phyloP scores from a whole-genome alignment of 225 moss, liverwort and hornwort genomes.

The Sphagnum contortum region DNA sequence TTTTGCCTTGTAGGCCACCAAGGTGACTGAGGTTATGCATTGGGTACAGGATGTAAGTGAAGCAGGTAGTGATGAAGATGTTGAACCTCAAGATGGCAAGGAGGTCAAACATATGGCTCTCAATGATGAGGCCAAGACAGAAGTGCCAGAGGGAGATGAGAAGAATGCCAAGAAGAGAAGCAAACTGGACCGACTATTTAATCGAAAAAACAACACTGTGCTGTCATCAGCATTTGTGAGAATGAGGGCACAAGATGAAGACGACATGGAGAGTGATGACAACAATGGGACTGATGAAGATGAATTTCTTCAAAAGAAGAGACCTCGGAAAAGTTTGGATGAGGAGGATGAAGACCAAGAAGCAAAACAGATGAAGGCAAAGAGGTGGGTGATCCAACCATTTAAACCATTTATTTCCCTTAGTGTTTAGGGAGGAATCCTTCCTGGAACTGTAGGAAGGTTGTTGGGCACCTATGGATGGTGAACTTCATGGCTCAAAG shows the following conservation, averaged over 20 bases:
- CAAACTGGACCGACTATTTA: conserved; percentile 85
- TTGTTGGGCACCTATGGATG: no score
- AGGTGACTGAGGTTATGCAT: no score
- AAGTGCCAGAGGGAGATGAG: conserved; percentile 12
- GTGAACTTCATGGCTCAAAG: no score
- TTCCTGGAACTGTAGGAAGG: no score
- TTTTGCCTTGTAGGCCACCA: no score
- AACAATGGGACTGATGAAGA: conserved; percentile 15
- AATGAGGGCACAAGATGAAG: conserved; percentile 41
- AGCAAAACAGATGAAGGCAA: conserved; percentile 38
- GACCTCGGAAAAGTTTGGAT: conserved; percentile 25
- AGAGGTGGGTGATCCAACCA: conserved; percentile 18
- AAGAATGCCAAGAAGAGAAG: conserved; percentile 41
- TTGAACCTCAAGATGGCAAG: conserved; percentile 10
- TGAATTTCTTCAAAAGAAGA: conserved; percentile 47
- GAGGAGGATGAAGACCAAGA: conserved; percentile 36
- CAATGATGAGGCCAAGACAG: background rate
- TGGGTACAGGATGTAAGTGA: conserved; percentile 28
- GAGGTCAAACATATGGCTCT: background rate
- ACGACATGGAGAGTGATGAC: conserved; percentile 10
- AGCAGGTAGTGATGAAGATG: conserved; percentile 35
- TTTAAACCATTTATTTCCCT: no score
- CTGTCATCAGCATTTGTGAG: conserved; percentile 73
- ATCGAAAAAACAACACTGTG: conserved; percentile 70
- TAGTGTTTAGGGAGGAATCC: no score